Base-by-base conservation (phyloP, 2,329 filamentous ascomycete species). In the Trichoderma brevicompactum region DNA sequence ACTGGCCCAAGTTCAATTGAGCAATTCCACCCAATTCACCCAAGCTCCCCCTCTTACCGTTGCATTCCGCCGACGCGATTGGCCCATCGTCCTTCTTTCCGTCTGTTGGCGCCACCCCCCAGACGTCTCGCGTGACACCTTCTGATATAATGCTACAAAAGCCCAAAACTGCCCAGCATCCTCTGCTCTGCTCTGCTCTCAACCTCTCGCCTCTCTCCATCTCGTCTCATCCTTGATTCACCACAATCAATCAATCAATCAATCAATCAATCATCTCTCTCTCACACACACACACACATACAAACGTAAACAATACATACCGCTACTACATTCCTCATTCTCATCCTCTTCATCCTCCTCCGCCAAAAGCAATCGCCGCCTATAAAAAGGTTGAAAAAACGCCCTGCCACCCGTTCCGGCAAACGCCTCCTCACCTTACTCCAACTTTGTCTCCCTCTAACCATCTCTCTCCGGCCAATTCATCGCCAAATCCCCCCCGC, bases 91-190 rank as follows among this genome's bases (percentile, higher is more conserved):
- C 5, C 56, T 50, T 41, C 56, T 49, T 19, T 28, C 54, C 59
- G 7, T 41, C 61, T 56, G 49, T 50, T 65, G 54, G 50, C 40
- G 56, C 66, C 68, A 66, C 67, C 66, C 70, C 66, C 59, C n/a
- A 36, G 66, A 66, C 61, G 19, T 66, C 66, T 70, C 66, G 68
- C 68, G 69, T 70, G 69, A 70, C 69, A 61, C 50, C 58, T 63
- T 64, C 56, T 68, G 67, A 67, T 71, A 70, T 17, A 62, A 44
- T 62, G 48, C 48, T 53, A 62, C 59, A 62, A 62, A 62, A 62
- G 59, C 59, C 59, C 59, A 62, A 58, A 62, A 43, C 23, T 36
- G 59, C 65, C 56, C 60, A 65, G 36, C 49, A 44, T 53, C 13
- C 48, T 36, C 32, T 38, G 13, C 38, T 17, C 38, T 54, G 17